These are phyloP conservation scores for Erythrobasidium hasegawianum DNA, from an alignment of 1,284 basidiomycete genomes.

Conservation along the genomic window DNA sequence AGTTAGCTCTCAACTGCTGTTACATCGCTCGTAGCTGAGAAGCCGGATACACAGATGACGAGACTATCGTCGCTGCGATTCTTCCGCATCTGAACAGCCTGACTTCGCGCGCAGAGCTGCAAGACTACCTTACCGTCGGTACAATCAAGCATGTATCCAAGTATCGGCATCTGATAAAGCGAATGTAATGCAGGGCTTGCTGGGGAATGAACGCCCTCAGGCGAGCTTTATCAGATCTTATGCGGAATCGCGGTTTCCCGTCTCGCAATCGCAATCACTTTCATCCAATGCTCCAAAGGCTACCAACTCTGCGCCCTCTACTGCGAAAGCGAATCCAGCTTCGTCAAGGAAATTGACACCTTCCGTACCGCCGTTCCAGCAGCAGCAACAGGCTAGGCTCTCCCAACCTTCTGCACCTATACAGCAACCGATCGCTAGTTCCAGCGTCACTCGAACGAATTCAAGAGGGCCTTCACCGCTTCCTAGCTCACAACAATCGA, in stretches of 20 bases:
- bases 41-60: constrained; percentile 18
- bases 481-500: too few species aligned
- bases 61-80: constrained; percentile 15
- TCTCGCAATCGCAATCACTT: constrained; percentile 18
- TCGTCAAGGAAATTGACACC: neutral
- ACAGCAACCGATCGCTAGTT: neutral
- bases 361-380: neutral
- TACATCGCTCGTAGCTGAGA: neutral
- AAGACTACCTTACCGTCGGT: constrained; percentile 28
- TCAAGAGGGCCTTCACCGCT: neutral
- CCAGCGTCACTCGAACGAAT: too few species aligned
- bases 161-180: too few species aligned
- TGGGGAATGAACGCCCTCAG: constrained; percentile 26
- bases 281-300: neutral
- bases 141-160: neutral
- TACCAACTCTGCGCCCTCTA: neutral
- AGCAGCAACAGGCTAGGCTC: neutral
- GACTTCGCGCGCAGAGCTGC: constrained; percentile 24
- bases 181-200: constrained; percentile 10
- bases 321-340: constrained; percentile 4
- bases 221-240: constrained; percentile 18
- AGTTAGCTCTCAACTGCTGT: neutral
- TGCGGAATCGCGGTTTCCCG: constrained; percentile 20
- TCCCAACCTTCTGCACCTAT: neutral
- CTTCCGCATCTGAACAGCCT: constrained; percentile 31